Conservation (phyloP, 2,329 filamentous ascomycete genomes). For the Paramyrothecium roridum region DNA sequence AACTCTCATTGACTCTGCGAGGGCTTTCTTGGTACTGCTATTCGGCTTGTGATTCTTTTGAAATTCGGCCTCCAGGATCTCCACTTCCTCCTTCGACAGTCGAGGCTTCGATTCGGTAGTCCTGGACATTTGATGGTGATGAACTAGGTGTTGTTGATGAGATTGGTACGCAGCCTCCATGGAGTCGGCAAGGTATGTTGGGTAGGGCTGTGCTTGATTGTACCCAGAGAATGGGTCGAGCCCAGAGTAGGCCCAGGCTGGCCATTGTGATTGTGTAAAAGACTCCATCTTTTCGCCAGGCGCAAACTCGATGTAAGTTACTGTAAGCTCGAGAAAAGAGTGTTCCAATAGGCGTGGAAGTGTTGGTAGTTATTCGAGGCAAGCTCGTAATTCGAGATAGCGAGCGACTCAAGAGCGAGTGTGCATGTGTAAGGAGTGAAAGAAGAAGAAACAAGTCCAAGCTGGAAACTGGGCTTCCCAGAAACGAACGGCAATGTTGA, state of each 20-base stretch:
- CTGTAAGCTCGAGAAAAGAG: background rate
- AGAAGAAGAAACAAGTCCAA: background rate
- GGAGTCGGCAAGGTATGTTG: conserved; percentile 32
- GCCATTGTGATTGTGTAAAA: conserved; percentile 31
- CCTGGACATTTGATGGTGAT: conserved; percentile 35
- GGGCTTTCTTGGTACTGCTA: conserved; percentile 57
- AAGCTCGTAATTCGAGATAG: background rate
- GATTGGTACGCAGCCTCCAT: conserved; percentile 31
- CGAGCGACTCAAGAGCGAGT: background rate
- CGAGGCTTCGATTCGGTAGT: conserved; percentile 48
- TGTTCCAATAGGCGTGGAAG: conserved; percentile 6
- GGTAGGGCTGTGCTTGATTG: conserved; percentile 27
- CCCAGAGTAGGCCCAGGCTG: conserved; percentile 29
- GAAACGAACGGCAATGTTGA: conserved; percentile 14
- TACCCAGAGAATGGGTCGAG: conserved; percentile 26
- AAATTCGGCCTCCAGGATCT: conserved; percentile 58
- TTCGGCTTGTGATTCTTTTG: conserved; percentile 63
- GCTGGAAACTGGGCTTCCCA: conserved; percentile 1
- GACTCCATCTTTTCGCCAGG: conserved; percentile 20
- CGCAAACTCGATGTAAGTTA: background rate
- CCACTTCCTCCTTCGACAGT: conserved; percentile 57
- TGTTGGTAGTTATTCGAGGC: background rate
- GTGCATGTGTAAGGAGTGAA: background rate
- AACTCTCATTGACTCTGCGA: conserved; percentile 60
- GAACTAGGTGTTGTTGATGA: conserved; percentile 32